These are phyloP conservation scores for Selenicereus undatus DNA, from an alignment of 148 eudicot species.

Conservation along the genomic window DNA sequence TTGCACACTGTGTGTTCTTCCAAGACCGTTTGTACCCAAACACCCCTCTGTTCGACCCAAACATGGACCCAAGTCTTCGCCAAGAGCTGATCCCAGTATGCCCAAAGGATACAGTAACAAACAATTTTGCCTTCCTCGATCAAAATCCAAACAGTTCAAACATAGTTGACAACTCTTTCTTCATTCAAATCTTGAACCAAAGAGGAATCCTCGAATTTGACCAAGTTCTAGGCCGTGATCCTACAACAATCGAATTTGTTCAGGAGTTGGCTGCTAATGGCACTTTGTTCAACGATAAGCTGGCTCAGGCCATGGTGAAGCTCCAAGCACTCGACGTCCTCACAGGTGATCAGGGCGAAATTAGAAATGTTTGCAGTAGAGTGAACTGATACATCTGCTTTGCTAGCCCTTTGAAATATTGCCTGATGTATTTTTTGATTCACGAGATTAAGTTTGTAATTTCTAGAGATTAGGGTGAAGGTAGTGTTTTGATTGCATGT, in stretches of 20 bases:
- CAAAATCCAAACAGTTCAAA: slow-evolving; percentile 14
- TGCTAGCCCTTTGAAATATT: background rate
- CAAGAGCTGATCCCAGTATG: slow-evolving; percentile 13
- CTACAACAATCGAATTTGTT: slow-evolving; percentile 13
- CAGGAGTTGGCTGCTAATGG: slow-evolving; percentile 11
- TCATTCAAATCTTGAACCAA: slow-evolving; percentile 15
- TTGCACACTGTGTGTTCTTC: slow-evolving; percentile 39
- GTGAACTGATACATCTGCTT: slow-evolving; percentile 21
- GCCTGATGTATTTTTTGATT: background rate
- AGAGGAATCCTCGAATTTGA: slow-evolving; percentile 25
- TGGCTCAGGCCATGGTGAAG: slow-evolving; percentile 23
- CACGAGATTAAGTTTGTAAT: background rate
- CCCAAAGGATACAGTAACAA: slow-evolving; percentile 11
- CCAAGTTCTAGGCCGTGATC: slow-evolving; percentile 17
- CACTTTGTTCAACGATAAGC: slow-evolving; percentile 15
- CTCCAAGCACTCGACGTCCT: slow-evolving; percentile 30
- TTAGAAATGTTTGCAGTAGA: slow-evolving; percentile 43
- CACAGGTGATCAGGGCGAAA: slow-evolving; percentile 39
- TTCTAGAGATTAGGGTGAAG: too few relatives aligned
- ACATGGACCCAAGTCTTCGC: slow-evolving; percentile 21
- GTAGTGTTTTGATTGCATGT: background rate
- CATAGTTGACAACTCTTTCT: slow-evolving; percentile 29
- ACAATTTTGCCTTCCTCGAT: slow-evolving; percentile 24
- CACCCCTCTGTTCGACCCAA: slow-evolving; percentile 33
- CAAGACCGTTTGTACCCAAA: slow-evolving; percentile 35